These are phyloP conservation scores for Helicostylum pulchrum DNA, from an alignment of 192 early-diverging fungal species.

Conservation along the genomic window DNA sequence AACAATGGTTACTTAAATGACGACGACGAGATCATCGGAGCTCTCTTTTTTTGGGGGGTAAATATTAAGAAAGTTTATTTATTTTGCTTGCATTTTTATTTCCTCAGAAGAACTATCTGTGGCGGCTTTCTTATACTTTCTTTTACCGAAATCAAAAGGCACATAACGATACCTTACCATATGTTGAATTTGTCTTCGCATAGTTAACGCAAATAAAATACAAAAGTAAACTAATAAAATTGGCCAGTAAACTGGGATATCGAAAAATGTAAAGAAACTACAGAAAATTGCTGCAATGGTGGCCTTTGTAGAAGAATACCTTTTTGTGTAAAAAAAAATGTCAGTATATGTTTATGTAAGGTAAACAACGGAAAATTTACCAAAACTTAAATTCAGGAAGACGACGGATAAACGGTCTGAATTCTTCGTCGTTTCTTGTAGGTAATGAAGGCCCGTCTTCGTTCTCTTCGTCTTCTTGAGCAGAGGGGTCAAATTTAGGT, in stretches of 20 bases:
- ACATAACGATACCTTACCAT: slow-evolving; percentile 96
- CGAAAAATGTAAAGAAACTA: slow-evolving; percentile 82
- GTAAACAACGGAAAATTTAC: slow-evolving; percentile 40
- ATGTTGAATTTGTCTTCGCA: slow-evolving; percentile 95
- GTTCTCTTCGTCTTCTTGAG: slow-evolving; percentile 62
- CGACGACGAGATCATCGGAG: too few relatives aligned
- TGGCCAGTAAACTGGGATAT: slow-evolving; percentile 99
- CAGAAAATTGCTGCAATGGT: slow-evolving; percentile 80
- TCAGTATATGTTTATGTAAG: not conserved
- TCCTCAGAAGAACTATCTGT: not conserved
- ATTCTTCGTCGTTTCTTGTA: slow-evolving; percentile 89
- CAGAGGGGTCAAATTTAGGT: slow-evolving; percentile 93
- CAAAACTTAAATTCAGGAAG: slow-evolving; percentile 99
- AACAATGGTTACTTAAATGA: too few relatives aligned
- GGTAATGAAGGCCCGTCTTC: slow-evolving; percentile 75
- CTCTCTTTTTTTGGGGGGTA: too few relatives aligned
- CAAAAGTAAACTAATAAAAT: slow-evolving; percentile 95
- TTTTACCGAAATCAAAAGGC: slow-evolving; percentile 80
- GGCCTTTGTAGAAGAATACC: slow-evolving; percentile 80
- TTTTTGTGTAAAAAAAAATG: slow-evolving; percentile 22
- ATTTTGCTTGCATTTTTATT: not conserved
- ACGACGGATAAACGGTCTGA: slow-evolving; percentile 92
- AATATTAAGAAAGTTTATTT: not conserved
- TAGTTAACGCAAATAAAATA: slow-evolving; percentile 90
- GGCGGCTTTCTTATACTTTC: slow-evolving; percentile 43